Percentiles rank a stretch among this genome's conserved stretches.
phyloP scores from a whole-genome alignment of 176 grass and related monocot genomes.

The Oryza rufipogon region DNA sequence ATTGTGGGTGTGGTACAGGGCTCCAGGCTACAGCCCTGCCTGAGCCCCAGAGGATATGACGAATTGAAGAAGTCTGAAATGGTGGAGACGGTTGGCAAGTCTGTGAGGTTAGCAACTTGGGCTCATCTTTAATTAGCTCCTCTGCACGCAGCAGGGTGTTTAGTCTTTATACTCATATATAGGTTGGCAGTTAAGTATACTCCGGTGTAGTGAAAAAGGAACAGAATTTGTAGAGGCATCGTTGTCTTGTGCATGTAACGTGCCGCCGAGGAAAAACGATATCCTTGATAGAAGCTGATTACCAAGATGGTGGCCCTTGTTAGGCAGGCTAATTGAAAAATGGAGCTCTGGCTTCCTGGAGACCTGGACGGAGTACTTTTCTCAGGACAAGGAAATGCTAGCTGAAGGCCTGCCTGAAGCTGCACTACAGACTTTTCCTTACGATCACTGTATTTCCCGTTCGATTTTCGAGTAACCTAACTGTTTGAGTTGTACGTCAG shows the following conservation, averaged over 20 bases:
- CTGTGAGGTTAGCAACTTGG: neutral
- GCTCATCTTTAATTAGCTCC: neutral
- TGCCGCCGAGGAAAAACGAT: neutral
- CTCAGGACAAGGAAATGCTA: neutral
- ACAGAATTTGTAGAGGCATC: neutral
- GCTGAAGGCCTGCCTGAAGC: neutral
- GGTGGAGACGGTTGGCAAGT: neutral
- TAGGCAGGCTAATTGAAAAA: neutral
- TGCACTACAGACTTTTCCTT: neutral
- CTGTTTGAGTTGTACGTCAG: neutral
- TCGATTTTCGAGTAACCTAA: neutral
- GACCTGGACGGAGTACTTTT: neutral
- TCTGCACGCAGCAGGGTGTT: no score
- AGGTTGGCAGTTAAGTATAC: no score
- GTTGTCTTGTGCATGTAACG: conserved; percentile 16
- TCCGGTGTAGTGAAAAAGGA: neutral
- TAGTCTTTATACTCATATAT: no score
- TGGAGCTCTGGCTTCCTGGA: neutral
- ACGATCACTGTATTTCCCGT: neutral
- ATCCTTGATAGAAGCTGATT: neutral
- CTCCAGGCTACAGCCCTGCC: neutral
- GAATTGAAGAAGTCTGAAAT: neutral
- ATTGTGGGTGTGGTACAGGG: neutral
- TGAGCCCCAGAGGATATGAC: neutral
- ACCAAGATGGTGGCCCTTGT: conserved; percentile 21